Conservation (phyloP, 352 stramenopile genomes). For the Thalassiosira hispida region DNA sequence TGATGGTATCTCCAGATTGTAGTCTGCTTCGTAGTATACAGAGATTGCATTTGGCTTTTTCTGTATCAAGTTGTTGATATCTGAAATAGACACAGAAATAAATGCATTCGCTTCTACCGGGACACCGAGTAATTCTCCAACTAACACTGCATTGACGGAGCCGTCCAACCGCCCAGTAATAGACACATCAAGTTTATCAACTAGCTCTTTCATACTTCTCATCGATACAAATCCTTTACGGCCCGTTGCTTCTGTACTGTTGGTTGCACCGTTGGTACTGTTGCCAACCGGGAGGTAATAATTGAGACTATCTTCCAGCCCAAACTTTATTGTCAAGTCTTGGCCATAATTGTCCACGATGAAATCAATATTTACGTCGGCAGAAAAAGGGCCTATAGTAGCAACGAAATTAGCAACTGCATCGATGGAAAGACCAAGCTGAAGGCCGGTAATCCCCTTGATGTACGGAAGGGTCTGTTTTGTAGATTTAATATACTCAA, state of each 20-base stretch:
- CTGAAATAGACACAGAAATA: neutral
- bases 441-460: conserved; percentile 41
- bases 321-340: conserved; percentile 24
- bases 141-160: no score
- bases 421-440: conserved; percentile 27
- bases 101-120: no score
- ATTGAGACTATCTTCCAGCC: conserved; percentile 34
- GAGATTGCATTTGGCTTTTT: conserved; percentile 9
- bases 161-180: neutral
- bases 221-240: conserved; percentile 20
- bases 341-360: conserved; percentile 35
- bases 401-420: conserved; percentile 21
- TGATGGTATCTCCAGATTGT: neutral
- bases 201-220: conserved; percentile 1
- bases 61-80: conserved; percentile 27
- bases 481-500: conserved; percentile 31
- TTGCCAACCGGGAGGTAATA: conserved; percentile 38
- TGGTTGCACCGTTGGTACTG: neutral
- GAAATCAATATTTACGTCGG: conserved; percentile 18
- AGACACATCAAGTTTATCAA: conserved; percentile 24
- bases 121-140: no score
- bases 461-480: conserved; percentile 39
- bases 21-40: conserved; percentile 13
- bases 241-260: neutral
- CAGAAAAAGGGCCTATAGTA: conserved; percentile 45